These are phyloP conservation scores for Populus davidiana DNA, from an alignment of 345 rosid species.

Conservation along the genomic window DNA sequence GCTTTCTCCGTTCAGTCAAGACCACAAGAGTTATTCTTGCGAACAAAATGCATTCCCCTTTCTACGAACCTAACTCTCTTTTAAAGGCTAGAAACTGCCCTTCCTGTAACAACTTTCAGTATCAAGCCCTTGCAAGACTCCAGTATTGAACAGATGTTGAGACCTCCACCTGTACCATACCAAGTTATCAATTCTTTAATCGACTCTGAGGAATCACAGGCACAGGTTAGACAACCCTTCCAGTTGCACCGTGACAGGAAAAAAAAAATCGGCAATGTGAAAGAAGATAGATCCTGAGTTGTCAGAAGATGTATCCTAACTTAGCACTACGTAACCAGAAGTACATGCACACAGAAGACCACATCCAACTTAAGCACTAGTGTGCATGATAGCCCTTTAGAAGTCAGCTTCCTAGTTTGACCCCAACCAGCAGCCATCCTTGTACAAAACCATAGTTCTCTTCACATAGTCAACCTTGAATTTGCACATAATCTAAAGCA, in stretches of 20 bases:
- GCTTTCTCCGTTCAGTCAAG: neutral
- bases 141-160: neutral
- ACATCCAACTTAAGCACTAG: constrained; percentile 6
- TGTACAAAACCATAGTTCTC: constrained; percentile 2
- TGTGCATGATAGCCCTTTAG: constrained; percentile 5
- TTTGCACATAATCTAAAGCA: neutral
- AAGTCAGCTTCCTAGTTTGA: constrained; percentile 16
- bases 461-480: constrained; percentile 2
- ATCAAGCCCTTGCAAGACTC: neutral
- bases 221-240: neutral
- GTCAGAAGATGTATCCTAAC: constrained; percentile 21
- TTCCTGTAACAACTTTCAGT: neutral
- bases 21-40: constrained; percentile 6
- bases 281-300: constrained; percentile 9
- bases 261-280: constrained; percentile 7
- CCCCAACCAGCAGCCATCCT: neutral
- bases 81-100: neutral
- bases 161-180: neutral
- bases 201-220: neutral
- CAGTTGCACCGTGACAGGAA: constrained; percentile 9
- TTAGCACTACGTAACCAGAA: constrained; percentile 15
- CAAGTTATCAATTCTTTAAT: neutral
- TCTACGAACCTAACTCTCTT: constrained; percentile 7
- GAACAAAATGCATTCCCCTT: constrained; percentile 15
- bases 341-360: constrained; percentile 24